phyloP scores from a whole-genome alignment of 108 stramenopile genomes.

The Chaetoceros muelleri region DNA sequence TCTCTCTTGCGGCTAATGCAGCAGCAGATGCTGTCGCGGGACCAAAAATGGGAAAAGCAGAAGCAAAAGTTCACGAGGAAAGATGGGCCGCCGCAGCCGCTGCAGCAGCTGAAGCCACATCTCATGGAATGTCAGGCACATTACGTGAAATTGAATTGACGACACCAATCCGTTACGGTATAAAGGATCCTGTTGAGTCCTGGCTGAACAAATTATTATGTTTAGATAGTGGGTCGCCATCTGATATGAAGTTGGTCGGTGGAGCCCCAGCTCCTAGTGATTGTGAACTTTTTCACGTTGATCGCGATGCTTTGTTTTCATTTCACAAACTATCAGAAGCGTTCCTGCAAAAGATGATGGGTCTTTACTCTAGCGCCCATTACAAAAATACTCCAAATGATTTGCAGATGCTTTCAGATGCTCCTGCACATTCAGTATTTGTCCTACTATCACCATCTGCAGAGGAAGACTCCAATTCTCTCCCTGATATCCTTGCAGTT shows the following conservation, averaged over 20 bases:
- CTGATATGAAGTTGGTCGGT: slow-evolving; percentile 41
- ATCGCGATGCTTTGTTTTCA: slow-evolving; percentile 97
- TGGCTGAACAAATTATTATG: slow-evolving; percentile 96
- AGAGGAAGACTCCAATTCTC: slow-evolving; percentile 60
- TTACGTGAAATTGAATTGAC: slow-evolving; percentile 81
- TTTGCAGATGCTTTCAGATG: slow-evolving; percentile 97
- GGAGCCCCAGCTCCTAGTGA: slow-evolving; percentile 89
- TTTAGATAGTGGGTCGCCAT: slow-evolving; percentile 56
- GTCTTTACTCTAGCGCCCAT: slow-evolving; percentile 96
- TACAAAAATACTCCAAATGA: slow-evolving; percentile 99
- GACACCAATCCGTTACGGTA: slow-evolving; percentile 94
- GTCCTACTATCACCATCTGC: slow-evolving; percentile 92
- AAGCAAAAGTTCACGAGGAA: slow-evolving; percentile 87
- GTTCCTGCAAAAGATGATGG: slow-evolving; percentile 94
- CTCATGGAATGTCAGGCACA: slow-evolving; percentile 27
- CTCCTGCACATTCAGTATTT: slow-evolving; percentile 96
- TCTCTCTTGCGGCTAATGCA: slow-evolving; percentile 38
- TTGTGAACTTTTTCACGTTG: slow-evolving; percentile 95
- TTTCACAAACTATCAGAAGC: slow-evolving; percentile 97
- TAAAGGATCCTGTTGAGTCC: slow-evolving; percentile 85
- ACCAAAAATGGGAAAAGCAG: slow-evolving; percentile 67
- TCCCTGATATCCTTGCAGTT: slow-evolving; percentile 77
- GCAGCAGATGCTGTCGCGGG: slow-evolving; percentile 66
- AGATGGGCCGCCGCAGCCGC: slow-evolving; percentile 75
- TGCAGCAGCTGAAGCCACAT: slow-evolving; percentile 29